Evolutionary conservation across 768 basidiomycete species (phyloP).

Genomic region (Boletus vermiculosoides): DNA sequence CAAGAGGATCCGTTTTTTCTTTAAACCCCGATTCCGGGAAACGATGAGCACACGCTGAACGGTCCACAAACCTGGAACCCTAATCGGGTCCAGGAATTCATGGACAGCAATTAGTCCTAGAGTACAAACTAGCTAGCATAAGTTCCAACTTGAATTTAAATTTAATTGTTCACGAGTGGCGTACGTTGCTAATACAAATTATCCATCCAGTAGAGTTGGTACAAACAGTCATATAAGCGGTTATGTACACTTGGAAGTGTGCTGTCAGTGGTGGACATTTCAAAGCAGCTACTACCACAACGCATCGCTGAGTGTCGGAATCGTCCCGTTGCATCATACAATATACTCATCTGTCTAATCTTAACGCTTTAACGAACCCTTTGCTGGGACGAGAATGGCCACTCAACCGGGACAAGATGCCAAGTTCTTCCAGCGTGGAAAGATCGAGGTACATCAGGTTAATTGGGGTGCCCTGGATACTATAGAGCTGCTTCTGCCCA

Average conservation of each 20-base stretch:
- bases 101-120: background rate
- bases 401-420: constrained; percentile 77
- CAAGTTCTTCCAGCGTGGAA: constrained; percentile 88
- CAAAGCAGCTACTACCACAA: constrained; percentile 1
- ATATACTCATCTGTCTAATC: constrained; percentile 2
- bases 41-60: no score
- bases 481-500: constrained; percentile 31
- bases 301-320: background rate
- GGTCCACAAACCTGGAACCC: no score
- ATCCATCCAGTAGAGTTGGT: no score
- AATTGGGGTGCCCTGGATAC: constrained; percentile 6
- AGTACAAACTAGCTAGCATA: background rate
- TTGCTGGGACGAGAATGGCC: constrained; percentile 34
- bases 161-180: background rate
- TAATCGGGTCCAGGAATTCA: no score
- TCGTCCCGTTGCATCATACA: background rate
- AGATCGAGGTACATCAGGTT: constrained; percentile 67
- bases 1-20: no score
- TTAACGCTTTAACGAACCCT: background rate
- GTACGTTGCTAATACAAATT: background rate
- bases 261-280: background rate
- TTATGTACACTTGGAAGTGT: background rate
- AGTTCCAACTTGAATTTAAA: background rate
- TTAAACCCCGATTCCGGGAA: no score
- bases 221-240: background rate